phyloP scores from a whole-genome alignment of 768 basidiomycete species.

The Rhodotorula taiwanensis region DNA sequence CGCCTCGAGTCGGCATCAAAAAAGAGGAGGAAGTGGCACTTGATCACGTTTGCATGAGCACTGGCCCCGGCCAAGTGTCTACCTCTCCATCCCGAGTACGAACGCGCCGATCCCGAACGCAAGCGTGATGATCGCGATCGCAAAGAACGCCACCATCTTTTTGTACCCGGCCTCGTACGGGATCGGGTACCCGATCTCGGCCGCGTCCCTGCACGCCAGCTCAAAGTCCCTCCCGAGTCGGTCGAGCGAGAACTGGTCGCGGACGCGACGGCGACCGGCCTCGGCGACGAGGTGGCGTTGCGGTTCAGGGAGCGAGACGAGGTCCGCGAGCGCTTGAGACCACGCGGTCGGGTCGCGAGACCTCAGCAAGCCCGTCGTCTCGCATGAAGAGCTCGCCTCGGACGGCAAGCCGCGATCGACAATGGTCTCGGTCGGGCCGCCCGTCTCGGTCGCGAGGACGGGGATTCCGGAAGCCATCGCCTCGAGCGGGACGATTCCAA shows the following conservation, averaged over 20 bases:
- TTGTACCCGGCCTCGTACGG: constrained; percentile 26
- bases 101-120: neutral
- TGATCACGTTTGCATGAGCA: too few relatives aligned
- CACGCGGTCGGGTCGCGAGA: constrained; percentile 59
- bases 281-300: constrained; percentile 53
- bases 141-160: constrained; percentile 12
- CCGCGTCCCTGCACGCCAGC: constrained; percentile 54
- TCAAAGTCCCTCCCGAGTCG: constrained; percentile 32
- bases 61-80: too few relatives aligned
- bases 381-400: neutral
- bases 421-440: constrained; percentile 83
- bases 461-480: constrained; percentile 88
- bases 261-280: constrained; percentile 59
- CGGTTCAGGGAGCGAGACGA: constrained; percentile 45
- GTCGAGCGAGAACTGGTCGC: constrained; percentile 64
- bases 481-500: constrained; percentile 93
- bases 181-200: constrained; percentile 16
- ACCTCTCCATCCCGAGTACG: neutral
- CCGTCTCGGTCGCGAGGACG: constrained; percentile 75
- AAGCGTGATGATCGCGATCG: neutral
- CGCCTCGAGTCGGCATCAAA: too few relatives aligned
- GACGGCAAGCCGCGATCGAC: constrained; percentile 46
- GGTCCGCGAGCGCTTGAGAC: constrained; percentile 61
- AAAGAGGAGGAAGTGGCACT: too few relatives aligned
- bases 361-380: constrained; percentile 70